Base-by-base conservation (phyloP, 169 alveolate species). In the Plasmodium blacklocki region DNA sequence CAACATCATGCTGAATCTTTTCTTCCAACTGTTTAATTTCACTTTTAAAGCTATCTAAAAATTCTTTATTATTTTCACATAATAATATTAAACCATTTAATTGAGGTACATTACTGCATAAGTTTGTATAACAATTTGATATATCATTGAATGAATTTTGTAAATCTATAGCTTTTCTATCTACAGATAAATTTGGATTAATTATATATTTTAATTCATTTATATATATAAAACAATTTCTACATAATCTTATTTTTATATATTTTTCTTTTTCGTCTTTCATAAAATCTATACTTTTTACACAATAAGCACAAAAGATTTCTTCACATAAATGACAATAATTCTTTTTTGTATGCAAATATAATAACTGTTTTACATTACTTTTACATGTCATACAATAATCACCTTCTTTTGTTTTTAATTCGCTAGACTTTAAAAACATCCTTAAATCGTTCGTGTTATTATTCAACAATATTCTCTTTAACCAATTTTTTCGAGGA, bases 321-420 rank as follows among this genome's bases (percentile, higher is more conserved):
- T 78, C 89, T 59, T 78, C 89, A 43, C 89, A 78, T 18, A 78
- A 32, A 50, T 78, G 78, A 78, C 89, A 78, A 71, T 64, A 78
- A 49, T 18, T 39, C 54, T 78, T 78, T 39, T 62, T 67, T 23
- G 78, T 50, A 59, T 67, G 64, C 32, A 78, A 49, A 14, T 64
- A 78, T 50, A 64, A 64, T 49, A 64, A 64, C 3, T 47, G 58
- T 43, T 78, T 78, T 18, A 78, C 68, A 59, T 52, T 29, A 23
- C 71, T 18, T 78, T 78, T 50, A 52, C 89, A 78, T 64, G 18
- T 78, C 4, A 5, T 66, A 26, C 89, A 78, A n/a, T 64, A 78
- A 64, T 66, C 71, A 32, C 78, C 78, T 52, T 64, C 76, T 70
- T 64, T 78, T 52, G 15, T 78, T 66, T 78, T 78, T 21, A 78